These are phyloP conservation scores for Encephalitozoon cuniculi DNA, from an alignment of 371 early-diverging fungal genomes.

Conservation along the genomic window DNA sequence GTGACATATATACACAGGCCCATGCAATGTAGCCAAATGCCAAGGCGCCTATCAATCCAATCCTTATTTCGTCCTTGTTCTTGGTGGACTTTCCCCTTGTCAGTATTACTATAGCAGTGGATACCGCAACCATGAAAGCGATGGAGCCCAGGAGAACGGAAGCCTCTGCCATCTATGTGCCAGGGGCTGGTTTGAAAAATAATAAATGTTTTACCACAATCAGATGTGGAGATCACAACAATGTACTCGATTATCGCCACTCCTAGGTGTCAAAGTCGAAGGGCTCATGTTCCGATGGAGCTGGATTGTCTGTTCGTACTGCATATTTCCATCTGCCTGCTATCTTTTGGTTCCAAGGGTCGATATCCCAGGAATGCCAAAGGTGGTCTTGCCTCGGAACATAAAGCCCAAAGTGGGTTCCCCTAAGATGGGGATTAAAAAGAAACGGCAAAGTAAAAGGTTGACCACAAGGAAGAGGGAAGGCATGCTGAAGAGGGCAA, in stretches of 20 bases:
- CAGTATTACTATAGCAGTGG: not conserved
- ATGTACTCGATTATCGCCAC: too few relatives aligned
- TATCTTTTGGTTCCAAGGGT: too few relatives aligned
- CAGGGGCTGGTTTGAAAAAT: not conserved
- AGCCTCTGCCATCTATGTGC: not conserved
- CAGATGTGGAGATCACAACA: too few relatives aligned
- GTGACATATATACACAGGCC: constrained; percentile 48
- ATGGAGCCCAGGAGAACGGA: not conserved
- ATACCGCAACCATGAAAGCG: not conserved
- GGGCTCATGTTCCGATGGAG: too few relatives aligned
- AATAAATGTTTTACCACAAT: constrained; percentile 5
- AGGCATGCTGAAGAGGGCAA: constrained; percentile 21
- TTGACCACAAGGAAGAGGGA: constrained; percentile 33
- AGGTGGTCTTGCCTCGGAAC: not conserved
- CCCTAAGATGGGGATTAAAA: not conserved
- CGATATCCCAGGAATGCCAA: too few relatives aligned
- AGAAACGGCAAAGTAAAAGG: constrained; percentile 9
- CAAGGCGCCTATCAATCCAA: constrained; percentile 40
- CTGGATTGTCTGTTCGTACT: too few relatives aligned
- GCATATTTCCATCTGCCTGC: too few relatives aligned
- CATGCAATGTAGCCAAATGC: constrained; percentile 48
- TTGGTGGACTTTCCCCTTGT: constrained; percentile 9
- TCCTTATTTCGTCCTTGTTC: constrained; percentile 25
- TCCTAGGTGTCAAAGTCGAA: too few relatives aligned
- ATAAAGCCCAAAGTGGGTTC: not conserved